These are phyloP conservation scores for Pseudogymnoascus sp. DNA, from an alignment of 2,329 filamentous ascomycete species.

Conservation along the genomic window DNA sequence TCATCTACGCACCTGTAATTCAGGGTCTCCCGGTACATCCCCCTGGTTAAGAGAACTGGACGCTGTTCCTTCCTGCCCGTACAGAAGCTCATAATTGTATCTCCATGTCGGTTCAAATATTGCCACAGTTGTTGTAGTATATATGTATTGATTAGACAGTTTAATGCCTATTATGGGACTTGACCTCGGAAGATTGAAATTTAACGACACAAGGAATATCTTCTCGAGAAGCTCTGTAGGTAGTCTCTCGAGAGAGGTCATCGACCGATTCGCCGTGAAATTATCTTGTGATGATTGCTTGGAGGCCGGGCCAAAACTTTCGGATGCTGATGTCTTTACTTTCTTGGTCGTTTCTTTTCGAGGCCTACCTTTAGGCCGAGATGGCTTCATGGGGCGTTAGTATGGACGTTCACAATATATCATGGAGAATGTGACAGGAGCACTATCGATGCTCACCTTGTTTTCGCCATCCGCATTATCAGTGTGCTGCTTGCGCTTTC, in stretches of 20 bases:
- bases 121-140: constrained; percentile 18
- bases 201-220: constrained; percentile 24
- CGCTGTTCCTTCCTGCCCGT: neutral
- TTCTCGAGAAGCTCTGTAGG: constrained; percentile 25
- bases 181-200: constrained; percentile 22
- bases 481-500: constrained; percentile 17
- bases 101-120: constrained; percentile 25
- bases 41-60: neutral
- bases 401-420: neutral
- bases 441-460: neutral
- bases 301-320: neutral
- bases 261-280: constrained; percentile 22
- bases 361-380: neutral
- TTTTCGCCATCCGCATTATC: neutral
- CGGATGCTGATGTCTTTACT: neutral
- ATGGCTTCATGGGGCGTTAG: neutral
- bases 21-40: neutral
- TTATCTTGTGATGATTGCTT: constrained; percentile 20
- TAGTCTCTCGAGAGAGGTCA: constrained; percentile 24
- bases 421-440: neutral
- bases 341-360: neutral
- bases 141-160: constrained; percentile 22
- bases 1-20: neutral
- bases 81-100: neutral
- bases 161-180: constrained; percentile 25